Base-by-base conservation (phyloP, 1,139 yeast genomes). In the Candida buenavistaensis region DNA sequence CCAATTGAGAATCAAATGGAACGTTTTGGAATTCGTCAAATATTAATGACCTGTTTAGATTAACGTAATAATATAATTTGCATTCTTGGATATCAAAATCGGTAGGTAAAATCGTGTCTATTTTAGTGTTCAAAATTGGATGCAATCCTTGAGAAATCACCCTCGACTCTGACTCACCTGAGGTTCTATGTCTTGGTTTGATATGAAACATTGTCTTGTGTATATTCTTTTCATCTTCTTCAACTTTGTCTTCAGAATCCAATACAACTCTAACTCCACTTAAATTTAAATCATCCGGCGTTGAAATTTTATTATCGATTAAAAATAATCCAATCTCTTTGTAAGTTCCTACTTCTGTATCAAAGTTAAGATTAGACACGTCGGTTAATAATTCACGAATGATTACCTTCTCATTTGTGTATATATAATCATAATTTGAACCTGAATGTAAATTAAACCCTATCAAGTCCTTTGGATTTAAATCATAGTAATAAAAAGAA, bases 121-220 rank as follows among this genome's bases (percentile, higher is more conserved):
- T 26, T 0, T 36, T 29, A 5, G 53, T 49, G 3, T 43, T 44
- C 17, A 66, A 35, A 6, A 59, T 46, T 2, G 75, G 76, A 43
- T 70, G 76, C 33, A 70, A 54, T 1, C 76, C 74, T 36, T 63
- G 62, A 1, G 52, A 41, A 4, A 42, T 28, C 4, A 62, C 35
- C 5, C 31, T 14, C 4, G 56, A 44, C 3, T 3, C 13, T 3
- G 28, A 15, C 13, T 30, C 20, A 1, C 35, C 35, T 1, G 43
- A 34, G 1, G 33, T 26, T 37, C 75, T 51, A 45, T 64, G 72
- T 37, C 72, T 55, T 7, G 75, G 75, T 38, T 67, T 67, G 8
- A 67, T 52, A 43, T 70, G 75, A 46, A 70, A 68, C 43, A 70
- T 45, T 1, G 76, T 70, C 36, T 59, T 59, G 39, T 57, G 61